Evolutionary conservation across 1,284 basidiomycete species (phyloP).

Genomic region (Pseudozyma sp.): DNA sequence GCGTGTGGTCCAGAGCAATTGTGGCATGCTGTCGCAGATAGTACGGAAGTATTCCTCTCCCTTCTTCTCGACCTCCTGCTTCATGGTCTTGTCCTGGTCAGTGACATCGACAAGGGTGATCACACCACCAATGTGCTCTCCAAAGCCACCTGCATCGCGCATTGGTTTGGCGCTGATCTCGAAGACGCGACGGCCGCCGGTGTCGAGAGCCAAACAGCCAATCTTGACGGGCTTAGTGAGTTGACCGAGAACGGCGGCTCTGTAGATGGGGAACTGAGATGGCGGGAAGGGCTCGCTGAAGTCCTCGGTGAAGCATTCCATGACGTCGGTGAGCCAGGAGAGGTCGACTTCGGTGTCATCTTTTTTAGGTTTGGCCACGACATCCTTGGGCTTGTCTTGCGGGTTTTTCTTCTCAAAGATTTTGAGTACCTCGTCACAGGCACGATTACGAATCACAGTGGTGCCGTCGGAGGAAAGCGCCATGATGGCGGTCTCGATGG

Average conservation of each 20-base stretch:
- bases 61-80: slow-evolving; percentile 49
- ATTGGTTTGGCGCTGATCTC: slow-evolving; percentile 60
- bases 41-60: slow-evolving; percentile 61
- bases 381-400: slow-evolving; percentile 36
- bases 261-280: slow-evolving; percentile 61
- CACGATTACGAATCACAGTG: slow-evolving; percentile 57
- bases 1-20: slow-evolving; percentile 68
- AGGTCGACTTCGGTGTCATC: slow-evolving; percentile 49
- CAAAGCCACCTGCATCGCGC: slow-evolving; percentile 56
- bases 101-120: slow-evolving; percentile 58
- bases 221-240: slow-evolving; percentile 43
- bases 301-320: slow-evolving; percentile 61
- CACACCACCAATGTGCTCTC: slow-evolving; percentile 61
- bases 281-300: slow-evolving; percentile 55
- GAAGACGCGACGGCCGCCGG: slow-evolving; percentile 40
- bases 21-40: slow-evolving; percentile 64
- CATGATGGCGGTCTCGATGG: slow-evolving; percentile 55
- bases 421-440: slow-evolving; percentile 57
- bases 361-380: slow-evolving; percentile 21
- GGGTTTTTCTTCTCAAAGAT: slow-evolving; percentile 50
- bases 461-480: slow-evolving; percentile 58
- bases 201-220: slow-evolving; percentile 49
- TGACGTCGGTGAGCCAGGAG: slow-evolving; percentile 57
- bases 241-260: slow-evolving; percentile 56
- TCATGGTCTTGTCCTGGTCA: slow-evolving; percentile 23